Conservation (phyloP, 2,329 filamentous ascomycete genomes). For the Fusarium compactum region DNA sequence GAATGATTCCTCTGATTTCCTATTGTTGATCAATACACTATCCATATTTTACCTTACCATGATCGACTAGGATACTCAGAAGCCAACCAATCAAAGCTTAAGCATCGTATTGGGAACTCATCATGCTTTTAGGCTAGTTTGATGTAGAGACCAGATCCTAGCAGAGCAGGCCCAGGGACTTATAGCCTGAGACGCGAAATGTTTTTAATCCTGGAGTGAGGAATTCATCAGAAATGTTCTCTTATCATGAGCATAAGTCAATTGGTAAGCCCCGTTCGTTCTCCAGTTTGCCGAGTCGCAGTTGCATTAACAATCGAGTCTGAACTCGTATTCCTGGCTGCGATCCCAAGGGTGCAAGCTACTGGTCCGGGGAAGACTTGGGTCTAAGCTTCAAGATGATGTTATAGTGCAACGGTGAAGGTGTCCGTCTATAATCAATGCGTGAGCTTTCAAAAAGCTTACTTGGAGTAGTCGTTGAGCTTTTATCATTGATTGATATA, state of each 20-base stretch:
- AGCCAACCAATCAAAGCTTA: conserved; percentile 24
- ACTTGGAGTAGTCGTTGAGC: background rate
- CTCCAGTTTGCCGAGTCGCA: background rate
- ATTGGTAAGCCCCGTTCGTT: background rate
- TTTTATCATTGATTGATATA: background rate
- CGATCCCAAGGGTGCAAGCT: background rate
- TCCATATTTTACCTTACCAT: background rate
- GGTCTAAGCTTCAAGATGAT: background rate
- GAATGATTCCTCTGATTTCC: background rate
- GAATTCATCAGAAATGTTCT: background rate
- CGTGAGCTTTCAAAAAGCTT: background rate
- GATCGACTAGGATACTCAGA: background rate
- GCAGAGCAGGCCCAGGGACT: background rate
- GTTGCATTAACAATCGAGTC: background rate
- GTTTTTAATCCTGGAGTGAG: conserved; percentile 10
- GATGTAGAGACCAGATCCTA: background rate
- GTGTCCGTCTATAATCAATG: background rate
- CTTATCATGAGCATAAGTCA: background rate
- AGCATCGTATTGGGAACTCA: background rate
- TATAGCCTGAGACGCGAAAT: conserved; percentile 23
- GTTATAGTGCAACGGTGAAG: background rate
- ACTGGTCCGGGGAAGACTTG: background rate
- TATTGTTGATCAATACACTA: background rate
- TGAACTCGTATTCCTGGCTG: background rate
- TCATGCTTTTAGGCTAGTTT: background rate